Base-by-base conservation (phyloP, 352 stramenopile genomes). In the Globisporangium rhizosaccharum region DNA sequence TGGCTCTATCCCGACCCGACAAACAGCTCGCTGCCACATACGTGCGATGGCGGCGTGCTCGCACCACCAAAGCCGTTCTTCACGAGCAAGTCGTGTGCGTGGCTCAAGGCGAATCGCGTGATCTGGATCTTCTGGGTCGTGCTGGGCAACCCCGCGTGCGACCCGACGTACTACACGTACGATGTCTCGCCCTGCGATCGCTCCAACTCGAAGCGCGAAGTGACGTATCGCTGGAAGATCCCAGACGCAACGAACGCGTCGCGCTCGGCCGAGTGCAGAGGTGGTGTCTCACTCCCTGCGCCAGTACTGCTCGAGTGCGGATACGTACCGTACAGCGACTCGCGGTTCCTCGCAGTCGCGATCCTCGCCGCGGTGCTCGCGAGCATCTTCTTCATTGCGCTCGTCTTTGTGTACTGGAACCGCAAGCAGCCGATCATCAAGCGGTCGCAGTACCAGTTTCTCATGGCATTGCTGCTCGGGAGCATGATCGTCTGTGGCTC, bases 371-470 rank as follows among this genome's bases (percentile, higher is more conserved):
- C 59, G 17, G 18, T 78, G 14, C 23, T 80, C 23, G 56, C 54
- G 8, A 56, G 51, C 28, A 10, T 72, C 4, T 61, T 80, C 53
- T 11, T 79, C 8, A 47, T 49, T 12, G 46, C 49, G 12, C 69
- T 73, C 0, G 59, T 53, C 3, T 73, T 84, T 20, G 72, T 87
- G 3, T 57, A 71, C 11, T 51, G 59, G 12, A 63, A 75, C 41
- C 75, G 79, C 1, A 47, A 77, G 0, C 57, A 61, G 17, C 73
- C 79, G 1, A 71, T 86, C 30, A 69, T 89, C 57, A 89, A 88
- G 57, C 75, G 82, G 18, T 88, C 79, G 0, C 82, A 91, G 62
- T 87, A 71, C 54, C 73, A 88, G 53, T 75, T 91, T 30, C 56
- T 91, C 0, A 50, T 78, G 18, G 58, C 75, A 10, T 74, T 89